phyloP scores from a whole-genome alignment of 768 basidiomycete species.

The Coprinopsis sp. region DNA sequence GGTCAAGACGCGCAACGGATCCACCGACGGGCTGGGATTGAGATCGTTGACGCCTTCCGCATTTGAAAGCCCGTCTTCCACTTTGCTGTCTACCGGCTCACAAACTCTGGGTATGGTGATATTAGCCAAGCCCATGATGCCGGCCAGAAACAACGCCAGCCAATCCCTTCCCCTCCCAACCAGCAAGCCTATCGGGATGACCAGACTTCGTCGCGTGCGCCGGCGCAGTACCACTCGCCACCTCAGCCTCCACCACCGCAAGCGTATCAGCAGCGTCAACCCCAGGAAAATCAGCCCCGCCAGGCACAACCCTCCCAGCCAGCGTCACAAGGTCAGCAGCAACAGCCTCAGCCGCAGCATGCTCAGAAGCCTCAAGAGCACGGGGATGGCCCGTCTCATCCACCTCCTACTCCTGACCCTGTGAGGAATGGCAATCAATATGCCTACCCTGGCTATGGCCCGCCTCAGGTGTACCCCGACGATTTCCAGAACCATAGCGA shows the following conservation, averaged over 20 bases:
- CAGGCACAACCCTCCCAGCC: too few species aligned
- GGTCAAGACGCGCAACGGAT: conserved; percentile 49
- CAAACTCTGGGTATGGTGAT: conserved; percentile 21
- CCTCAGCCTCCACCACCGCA: conserved; percentile 13
- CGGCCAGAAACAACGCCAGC: conserved; percentile 3
- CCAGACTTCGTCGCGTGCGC: too few species aligned
- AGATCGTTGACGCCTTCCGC: conserved; percentile 54
- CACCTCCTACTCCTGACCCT: conserved; percentile 8
- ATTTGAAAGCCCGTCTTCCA: conserved; percentile 32
- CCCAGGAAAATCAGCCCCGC: conserved; percentile 16
- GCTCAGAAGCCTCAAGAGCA: conserved; percentile 22
- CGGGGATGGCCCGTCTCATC: conserved; percentile 16
- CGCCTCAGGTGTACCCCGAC: conserved; percentile 43
- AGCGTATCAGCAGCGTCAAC: conserved; percentile 14
- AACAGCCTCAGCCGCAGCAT: conserved; percentile 8
- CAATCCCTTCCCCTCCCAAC: not conserved
- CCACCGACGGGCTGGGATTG: conserved; percentile 60
- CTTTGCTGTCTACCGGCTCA: conserved; percentile 12
- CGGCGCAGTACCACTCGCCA: conserved; percentile 11
- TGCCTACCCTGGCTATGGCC: conserved; percentile 30
- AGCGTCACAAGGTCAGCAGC: too few species aligned
- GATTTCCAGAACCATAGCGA: conserved; percentile 58
- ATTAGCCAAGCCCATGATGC: conserved; percentile 6
- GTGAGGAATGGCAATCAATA: conserved; percentile 11
- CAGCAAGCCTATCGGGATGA: conserved; percentile 7